Evolutionary conservation across 116 monocot species (phyloP).

Genomic region (Papilionanthe hybrid): DNA sequence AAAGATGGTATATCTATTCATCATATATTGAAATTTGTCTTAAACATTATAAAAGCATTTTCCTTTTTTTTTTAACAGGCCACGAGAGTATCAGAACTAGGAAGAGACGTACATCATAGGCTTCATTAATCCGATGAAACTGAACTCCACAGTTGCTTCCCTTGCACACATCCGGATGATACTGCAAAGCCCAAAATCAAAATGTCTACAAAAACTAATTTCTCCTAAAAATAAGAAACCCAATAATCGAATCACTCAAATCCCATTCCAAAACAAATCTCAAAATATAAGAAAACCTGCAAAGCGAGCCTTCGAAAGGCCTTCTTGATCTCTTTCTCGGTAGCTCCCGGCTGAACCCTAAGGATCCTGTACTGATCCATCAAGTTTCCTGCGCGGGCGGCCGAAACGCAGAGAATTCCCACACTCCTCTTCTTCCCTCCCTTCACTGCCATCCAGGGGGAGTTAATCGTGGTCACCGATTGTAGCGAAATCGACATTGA

Average conservation of each 20-base stretch:
- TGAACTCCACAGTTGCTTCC: conserved; percentile 70
- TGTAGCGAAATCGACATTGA: conserved; percentile 4
- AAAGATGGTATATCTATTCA: too few relatives aligned
- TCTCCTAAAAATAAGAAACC: not conserved
- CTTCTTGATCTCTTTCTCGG: conserved; percentile 65
- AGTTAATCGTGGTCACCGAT: not conserved
- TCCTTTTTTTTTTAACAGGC: too few relatives aligned
- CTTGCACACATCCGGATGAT: conserved; percentile 91
- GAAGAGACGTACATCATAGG: conserved; percentile 62
- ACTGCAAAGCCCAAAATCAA: conserved; percentile 36
- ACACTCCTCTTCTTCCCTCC: not conserved
- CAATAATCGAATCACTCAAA: not conserved
- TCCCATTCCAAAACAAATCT: not conserved
- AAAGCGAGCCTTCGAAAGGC: conserved; percentile 69
- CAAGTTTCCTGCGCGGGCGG: conserved; percentile 15
- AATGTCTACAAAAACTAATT: not conserved
- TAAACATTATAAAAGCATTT: too few relatives aligned
- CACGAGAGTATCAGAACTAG: not conserved
- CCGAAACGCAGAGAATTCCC: not conserved
- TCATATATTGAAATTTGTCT: too few relatives aligned
- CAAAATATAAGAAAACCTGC: conserved; percentile 23
- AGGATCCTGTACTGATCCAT: conserved; percentile 54
- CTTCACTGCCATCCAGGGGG: not conserved
- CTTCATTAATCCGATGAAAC: conserved; percentile 78
- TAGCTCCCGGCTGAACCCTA: conserved; percentile 55